Evolutionary conservation across 768 basidiomycete genomes (phyloP).

Genomic region (Suillus luteus): DNA sequence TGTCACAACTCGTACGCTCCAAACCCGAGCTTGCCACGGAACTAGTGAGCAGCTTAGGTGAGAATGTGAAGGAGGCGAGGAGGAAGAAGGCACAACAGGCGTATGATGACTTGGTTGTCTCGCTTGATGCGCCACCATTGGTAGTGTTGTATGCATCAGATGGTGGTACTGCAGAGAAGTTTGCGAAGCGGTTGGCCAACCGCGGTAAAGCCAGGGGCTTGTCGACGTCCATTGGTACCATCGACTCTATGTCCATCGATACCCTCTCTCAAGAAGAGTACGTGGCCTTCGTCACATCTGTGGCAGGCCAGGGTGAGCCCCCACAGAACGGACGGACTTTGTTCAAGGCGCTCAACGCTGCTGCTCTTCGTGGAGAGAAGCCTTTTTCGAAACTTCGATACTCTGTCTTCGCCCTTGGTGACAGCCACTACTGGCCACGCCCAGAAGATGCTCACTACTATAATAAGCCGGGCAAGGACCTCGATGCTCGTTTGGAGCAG

Average conservation of each 20-base stretch:
- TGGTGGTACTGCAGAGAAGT: conserved; percentile 94
- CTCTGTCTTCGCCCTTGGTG: conserved; percentile 93
- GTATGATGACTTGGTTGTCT: conserved; percentile 79
- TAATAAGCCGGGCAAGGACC: conserved; percentile 94
- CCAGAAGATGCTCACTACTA: conserved; percentile 97
- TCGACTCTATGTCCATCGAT: conserved; percentile 82
- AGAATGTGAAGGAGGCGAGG: conserved; percentile 81
- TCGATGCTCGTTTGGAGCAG: conserved; percentile 75
- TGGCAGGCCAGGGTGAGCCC: conserved; percentile 96
- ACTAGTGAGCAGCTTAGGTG: conserved; percentile 81
- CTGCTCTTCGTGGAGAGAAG: conserved; percentile 49
- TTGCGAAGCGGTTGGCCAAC: conserved; percentile 82
- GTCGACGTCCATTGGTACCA: conserved; percentile 66
- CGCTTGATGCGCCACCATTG: conserved; percentile 87
- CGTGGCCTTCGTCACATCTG: conserved; percentile 87
- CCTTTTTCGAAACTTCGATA: conserved; percentile 68
- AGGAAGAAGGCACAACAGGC: conserved; percentile 79
- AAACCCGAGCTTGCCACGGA: conserved; percentile 80
- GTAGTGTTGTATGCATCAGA: conserved; percentile 94
- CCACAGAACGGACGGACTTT: conserved; percentile 94
- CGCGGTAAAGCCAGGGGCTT: conserved; percentile 86
- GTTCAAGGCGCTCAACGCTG: conserved; percentile 81
- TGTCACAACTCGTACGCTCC: conserved; percentile 87
- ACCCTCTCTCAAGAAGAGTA: conserved; percentile 71
- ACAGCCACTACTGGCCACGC: conserved; percentile 99